Conservation (phyloP, 257 asterid species). For the Euphrasia confusa region DNA sequence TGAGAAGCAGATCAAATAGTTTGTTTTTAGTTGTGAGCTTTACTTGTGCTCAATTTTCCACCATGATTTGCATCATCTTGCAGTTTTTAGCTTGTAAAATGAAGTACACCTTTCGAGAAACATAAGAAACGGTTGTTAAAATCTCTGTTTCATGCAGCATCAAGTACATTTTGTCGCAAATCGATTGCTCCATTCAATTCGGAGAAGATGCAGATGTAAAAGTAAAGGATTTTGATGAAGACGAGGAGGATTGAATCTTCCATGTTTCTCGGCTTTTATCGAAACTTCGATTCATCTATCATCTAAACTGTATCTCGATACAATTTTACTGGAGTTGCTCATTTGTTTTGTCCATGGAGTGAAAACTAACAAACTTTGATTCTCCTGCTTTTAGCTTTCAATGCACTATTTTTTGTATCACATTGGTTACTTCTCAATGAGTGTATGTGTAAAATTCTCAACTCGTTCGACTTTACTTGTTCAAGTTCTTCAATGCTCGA, state of each 20-base stretch:
- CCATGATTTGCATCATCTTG: background rate
- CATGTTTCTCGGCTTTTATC: slow-evolving; percentile 15
- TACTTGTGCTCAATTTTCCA: background rate
- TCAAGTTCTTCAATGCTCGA: too few species aligned
- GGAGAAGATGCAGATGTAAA: slow-evolving; percentile 96
- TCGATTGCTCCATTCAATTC: slow-evolving; percentile 73
- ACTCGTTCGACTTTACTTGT: too few species aligned
- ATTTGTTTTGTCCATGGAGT: background rate
- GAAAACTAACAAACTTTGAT: background rate
- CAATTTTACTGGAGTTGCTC: background rate
- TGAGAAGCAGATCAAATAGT: background rate
- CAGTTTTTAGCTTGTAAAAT: background rate
- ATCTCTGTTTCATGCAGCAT: slow-evolving; percentile 43
- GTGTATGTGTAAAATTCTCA: background rate
- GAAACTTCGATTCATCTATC: background rate
- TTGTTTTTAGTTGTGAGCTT: background rate
- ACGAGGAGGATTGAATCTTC: slow-evolving; percentile 27
- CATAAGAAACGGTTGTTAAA: background rate
- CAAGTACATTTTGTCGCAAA: slow-evolving; percentile 71
- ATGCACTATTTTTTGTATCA: background rate
- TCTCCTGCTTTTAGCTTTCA: background rate
- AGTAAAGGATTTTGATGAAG: slow-evolving; percentile 74
- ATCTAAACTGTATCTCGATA: background rate
- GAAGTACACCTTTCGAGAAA: background rate
- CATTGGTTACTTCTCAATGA: background rate